Evolutionary conservation across 78 protist species (phyloP), one percentile per base, ranked within the genome.

Genomic region (Polysphondylium violaceum): DNA sequence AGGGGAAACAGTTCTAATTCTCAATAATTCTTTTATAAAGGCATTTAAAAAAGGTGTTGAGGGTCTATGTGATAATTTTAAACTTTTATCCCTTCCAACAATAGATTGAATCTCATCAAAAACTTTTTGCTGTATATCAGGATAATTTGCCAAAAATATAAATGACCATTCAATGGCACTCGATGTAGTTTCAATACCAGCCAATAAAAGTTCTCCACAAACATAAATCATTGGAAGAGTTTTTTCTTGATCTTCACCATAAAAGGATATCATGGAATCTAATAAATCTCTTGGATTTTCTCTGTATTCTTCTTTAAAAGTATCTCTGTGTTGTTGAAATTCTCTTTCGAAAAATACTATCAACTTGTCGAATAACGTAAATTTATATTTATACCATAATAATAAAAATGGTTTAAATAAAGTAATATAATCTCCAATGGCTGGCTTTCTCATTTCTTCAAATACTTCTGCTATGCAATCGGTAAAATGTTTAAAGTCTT

Each of bases 11-110:
- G 76, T 67, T 31, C 29, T 50, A 41, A 67, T 31, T 55, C 89
- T 81, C 25, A 67, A n/a, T 19, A 43, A 29, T 41, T 81, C 89
- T 55, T 81, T 81, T 4, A 81, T 81, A 0, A 67, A 33, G 9
- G 77, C 89, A 12, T 35, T 25, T 8, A 29, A 29, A 41, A 55
- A 81, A 23, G 89, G 76, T 43, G 76, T 69, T 19, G 16, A 33
- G 9, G 58, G 53, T 44, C 76, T 69, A 69, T 69, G 60, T 43
- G 76, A 43, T 69, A 69, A 69, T 2, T 8, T 67, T 1, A 53
- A 69, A 27, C 11, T 36, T 3, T 41, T 55, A 73, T 23, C 40
- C 3, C 19, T 51, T 21, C 2, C 41, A 33, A 51, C 17, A 6
- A 29, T 25, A 6, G 21, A 44, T 51, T 33, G 44, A 35, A 73